Evolutionary conservation across 352 stramenopile genomes (phyloP).

Genomic region (Achlya hypogyna): DNA sequence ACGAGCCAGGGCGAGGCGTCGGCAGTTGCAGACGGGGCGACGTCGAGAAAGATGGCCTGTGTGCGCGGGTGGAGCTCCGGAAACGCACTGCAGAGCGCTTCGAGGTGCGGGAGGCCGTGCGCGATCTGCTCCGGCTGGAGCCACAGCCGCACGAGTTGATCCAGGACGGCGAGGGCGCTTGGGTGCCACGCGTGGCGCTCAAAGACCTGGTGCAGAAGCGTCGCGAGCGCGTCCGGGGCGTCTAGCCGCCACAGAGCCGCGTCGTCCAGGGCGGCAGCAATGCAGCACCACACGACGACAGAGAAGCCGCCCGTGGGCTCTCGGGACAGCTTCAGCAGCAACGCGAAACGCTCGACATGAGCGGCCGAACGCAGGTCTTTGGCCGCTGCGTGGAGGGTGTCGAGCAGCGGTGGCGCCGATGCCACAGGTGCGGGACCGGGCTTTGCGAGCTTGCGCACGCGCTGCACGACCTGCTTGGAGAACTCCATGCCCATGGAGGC

Average conservation of each 20-base stretch:
- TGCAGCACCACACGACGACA: background rate
- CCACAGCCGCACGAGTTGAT: background rate
- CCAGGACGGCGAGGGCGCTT: background rate
- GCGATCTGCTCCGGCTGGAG: background rate
- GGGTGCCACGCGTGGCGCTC: background rate
- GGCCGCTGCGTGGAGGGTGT: background rate
- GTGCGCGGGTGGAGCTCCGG: background rate
- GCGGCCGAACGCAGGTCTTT: background rate
- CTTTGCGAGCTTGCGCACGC: background rate
- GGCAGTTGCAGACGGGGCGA: background rate
- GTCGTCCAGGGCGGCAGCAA: background rate
- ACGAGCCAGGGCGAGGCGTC: background rate
- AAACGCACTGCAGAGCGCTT: background rate
- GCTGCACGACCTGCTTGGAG: constrained; percentile 14
- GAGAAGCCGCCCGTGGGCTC: background rate
- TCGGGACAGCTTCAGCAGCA: background rate
- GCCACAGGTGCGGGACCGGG: background rate
- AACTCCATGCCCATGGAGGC: constrained; percentile 18
- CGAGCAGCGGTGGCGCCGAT: background rate
- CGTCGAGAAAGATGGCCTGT: background rate
- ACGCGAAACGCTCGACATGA: background rate
- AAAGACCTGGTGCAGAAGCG: background rate
- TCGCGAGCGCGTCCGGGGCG: background rate
- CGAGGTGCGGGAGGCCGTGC: background rate
- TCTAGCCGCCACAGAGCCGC: background rate